Base-by-base conservation (phyloP, 768 basidiomycete genomes). In the Panellus pusillus region DNA sequence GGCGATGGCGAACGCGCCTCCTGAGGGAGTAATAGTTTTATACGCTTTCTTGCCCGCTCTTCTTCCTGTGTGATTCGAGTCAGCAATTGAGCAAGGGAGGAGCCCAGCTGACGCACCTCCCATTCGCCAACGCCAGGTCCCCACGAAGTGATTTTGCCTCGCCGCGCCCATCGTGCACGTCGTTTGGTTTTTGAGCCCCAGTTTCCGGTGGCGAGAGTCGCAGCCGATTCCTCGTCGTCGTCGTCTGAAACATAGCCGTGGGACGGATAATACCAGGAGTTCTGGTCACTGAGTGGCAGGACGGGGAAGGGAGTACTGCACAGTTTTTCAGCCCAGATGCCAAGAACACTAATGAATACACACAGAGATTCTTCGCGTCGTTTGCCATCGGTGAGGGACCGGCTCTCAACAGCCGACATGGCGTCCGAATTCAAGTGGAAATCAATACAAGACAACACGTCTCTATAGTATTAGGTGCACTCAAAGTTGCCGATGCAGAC, bases 231-330 rank as follows among this genome's bases (percentile, higher is more conserved):
- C 62, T 35, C 58, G 50, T 80, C 72, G 55, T 86, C 84, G 39
- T 84, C 83, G 56, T 86, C 84, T 14, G 84, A 84, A 52, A 80
- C 79, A 64, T 84, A 79, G 24, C 86, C 87, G 63, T 85, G 82
- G n/a, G 86, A 83, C 2, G 91, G 91, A 63, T 90, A 92, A 65
- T 90, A 92, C 87, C 89, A 93, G 18, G 81, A 77, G 62, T 89
- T 87, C 54, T 79, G 81, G 69, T 93, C 91, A 60, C 83, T 84
- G 54, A 85, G 66, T 41, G 84, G 80, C 29, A 80, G 69, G n/a
- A 69, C 57, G 62, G 72, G 52, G 53, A 70, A 57, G 57, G 65
- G 63, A 50, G 36, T 42, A 44, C 58, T 54, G 51, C 47, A 57
- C 52, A 60, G 61, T 24, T 24, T 24, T 24, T 24, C 24, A 24